A percentile compares a stretch with the other conserved stretches of the same genome.
These are phyloP conservation scores for Chrysophaeum taylorii DNA, from an alignment of 352 stramenopile species.

Conservation along the genomic window DNA sequence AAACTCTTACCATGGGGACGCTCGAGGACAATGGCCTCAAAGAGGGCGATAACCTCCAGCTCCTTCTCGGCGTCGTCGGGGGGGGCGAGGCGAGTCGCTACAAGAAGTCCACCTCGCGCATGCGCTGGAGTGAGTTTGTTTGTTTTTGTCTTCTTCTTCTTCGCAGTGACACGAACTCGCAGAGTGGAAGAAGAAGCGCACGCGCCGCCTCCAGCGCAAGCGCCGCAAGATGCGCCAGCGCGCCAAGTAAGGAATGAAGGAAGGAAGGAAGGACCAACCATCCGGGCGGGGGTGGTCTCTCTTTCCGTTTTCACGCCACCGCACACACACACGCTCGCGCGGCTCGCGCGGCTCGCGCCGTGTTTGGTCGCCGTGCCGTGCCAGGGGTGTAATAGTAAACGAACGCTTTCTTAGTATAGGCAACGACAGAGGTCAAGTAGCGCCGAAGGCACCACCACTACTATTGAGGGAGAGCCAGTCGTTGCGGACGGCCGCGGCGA, in stretches of 20 bases:
- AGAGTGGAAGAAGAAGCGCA: constrained; percentile 98
- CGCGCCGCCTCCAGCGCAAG: constrained; percentile 92
- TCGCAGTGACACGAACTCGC: too few species aligned
- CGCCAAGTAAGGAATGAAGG: constrained; percentile 85
- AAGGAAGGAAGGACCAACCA: too few species aligned
- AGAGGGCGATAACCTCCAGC: constrained; percentile 78
- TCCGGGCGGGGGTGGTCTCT: too few species aligned
- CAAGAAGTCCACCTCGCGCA: constrained; percentile 32
- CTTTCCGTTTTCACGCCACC: too few species aligned
- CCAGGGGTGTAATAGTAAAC: too few species aligned
- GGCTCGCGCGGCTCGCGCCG: too few species aligned
- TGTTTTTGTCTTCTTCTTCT: neutral
- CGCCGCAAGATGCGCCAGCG: constrained; percentile 96
- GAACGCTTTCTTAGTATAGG: too few species aligned
- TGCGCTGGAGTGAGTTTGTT: constrained; percentile 74
- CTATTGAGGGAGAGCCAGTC: too few species aligned
- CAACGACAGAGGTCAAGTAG: too few species aligned
- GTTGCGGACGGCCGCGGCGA: neutral
- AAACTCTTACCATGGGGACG: constrained; percentile 53
- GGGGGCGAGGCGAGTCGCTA: constrained; percentile 33
- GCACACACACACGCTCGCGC: too few species aligned
- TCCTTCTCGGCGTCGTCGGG: constrained; percentile 74
- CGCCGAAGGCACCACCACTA: too few species aligned
- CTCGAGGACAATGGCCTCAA: constrained; percentile 77
- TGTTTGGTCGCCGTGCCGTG: too few species aligned